phyloP scores from a whole-genome alignment of 345 rosid species.

The Gossypium australe region DNA sequence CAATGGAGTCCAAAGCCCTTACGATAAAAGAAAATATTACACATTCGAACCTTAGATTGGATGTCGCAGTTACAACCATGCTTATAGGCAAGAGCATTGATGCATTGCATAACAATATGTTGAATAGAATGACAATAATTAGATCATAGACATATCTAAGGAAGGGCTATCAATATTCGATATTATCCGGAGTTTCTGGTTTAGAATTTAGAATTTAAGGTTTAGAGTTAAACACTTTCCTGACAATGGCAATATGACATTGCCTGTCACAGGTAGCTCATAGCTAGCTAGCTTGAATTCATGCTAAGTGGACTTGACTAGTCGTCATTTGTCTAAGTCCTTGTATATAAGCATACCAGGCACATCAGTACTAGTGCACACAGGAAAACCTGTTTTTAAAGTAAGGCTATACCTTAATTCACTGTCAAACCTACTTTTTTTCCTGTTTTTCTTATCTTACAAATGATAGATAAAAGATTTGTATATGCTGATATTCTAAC shows the following conservation, averaged over 20 bases:
- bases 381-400: neutral
- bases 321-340: neutral
- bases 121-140: neutral
- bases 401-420: neutral
- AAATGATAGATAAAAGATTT: no score
- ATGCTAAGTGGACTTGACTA: neutral
- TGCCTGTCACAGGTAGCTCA: neutral
- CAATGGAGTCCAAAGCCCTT: neutral
- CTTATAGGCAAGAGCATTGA: neutral
- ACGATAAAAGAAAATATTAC: neutral
- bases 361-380: neutral
- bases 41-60: neutral
- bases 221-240: neutral
- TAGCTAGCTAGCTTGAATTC: neutral
- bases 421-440: neutral
- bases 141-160: neutral
- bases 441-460: no score
- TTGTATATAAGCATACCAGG: neutral
- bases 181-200: neutral
- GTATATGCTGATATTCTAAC: no score
- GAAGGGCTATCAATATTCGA: neutral
- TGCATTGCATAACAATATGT: neutral
- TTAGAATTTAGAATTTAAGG: neutral
- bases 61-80: neutral
- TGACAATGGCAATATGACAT: neutral